Evolutionary conservation across 208 protist genomes (phyloP), one percentile per base, ranked within the genome.

Genomic region (Sergeia podlipaevii): DNA sequence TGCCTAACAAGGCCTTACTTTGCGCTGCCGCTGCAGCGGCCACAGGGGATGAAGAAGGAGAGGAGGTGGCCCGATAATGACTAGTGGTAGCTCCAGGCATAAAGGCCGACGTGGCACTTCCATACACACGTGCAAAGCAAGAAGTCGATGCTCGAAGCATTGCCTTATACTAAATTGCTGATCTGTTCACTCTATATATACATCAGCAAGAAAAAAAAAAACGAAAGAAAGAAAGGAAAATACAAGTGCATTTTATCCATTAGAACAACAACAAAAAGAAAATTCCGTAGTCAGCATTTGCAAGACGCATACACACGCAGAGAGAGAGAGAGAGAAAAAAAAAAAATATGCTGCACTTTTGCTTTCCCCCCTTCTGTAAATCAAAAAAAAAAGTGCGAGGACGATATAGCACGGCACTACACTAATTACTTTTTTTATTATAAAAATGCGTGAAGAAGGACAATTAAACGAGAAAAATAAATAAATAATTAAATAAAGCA

Each of bases 61-160:
- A 39, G 2, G n/a, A n/a, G n/a, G n/a, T n/a, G n/a, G n/a, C n/a
- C n/a, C n/a, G n/a, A n/a, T n/a, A n/a, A 21, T 8, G 7, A 21
- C 18, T 8, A 10, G 8, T n/a, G n/a, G 17, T 8, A 18, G 42
- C 17, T 27, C 42, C 60, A 0, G 70, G 63, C 18, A 61, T 47
- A 37, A 68, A 65, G 29, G 57, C 38, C 10, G 65, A 71, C 28
- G 56, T 28, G 2, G 46, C 72, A 8, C 52, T 70, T 49, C 86
- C 86, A 56, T 91, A 93, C 11, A 90, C 86, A 18, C 71, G 75
- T 0, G 86, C 86, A 21, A 84, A 43, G 32, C 20, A 43, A 45
- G 50, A 21, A 36, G 34, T 15, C 7, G 54, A 46, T 15, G 32
- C 42, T 23, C 55, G 54, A 51, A 69, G 47, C 65, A 63, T 65